Evolutionary conservation across 2,329 filamentous ascomycete species (phyloP).

Genomic region (Trichoderma harzianum): DNA sequence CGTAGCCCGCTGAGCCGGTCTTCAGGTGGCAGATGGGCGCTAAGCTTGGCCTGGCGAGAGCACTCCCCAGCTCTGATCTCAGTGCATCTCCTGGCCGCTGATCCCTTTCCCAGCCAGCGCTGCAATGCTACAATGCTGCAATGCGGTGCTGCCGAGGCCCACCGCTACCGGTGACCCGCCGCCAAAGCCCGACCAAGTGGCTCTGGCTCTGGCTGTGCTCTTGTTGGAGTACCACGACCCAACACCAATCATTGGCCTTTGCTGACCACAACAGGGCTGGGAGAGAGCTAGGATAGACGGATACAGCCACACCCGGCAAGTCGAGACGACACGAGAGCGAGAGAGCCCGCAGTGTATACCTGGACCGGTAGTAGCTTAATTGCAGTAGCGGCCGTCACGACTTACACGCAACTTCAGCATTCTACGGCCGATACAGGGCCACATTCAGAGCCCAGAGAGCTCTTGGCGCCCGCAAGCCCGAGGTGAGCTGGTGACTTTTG

Average conservation of each 20-base stretch:
- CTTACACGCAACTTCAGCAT: slow-evolving; percentile 3
- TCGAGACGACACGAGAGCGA: not conserved
- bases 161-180: slow-evolving; percentile 14
- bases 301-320: slow-evolving; percentile 13
- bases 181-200: slow-evolving; percentile 15
- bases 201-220: slow-evolving; percentile 5
- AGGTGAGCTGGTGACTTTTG: slow-evolving; percentile 2
- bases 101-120: slow-evolving; percentile 13
- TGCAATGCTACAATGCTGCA: slow-evolving; percentile 13
- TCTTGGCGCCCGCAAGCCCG: not conserved
- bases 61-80: slow-evolving; percentile 4
- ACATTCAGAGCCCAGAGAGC: not conserved
- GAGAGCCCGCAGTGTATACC: slow-evolving; percentile 12
- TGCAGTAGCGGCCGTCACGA: not conserved
- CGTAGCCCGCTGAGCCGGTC: slow-evolving; percentile 2
- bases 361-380: slow-evolving; percentile 1
- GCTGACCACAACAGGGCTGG: not conserved
- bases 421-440: slow-evolving; percentile 2
- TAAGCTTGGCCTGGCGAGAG: slow-evolving; percentile 5
- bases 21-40: slow-evolving; percentile 18
- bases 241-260: not conserved
- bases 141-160: slow-evolving; percentile 12
- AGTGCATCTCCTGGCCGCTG: slow-evolving; percentile 12
- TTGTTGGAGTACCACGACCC: not conserved
- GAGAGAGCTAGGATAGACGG: slow-evolving; percentile 9